Conservation (phyloP, 768 basidiomycete species). For the Mycena chlorophos region DNA sequence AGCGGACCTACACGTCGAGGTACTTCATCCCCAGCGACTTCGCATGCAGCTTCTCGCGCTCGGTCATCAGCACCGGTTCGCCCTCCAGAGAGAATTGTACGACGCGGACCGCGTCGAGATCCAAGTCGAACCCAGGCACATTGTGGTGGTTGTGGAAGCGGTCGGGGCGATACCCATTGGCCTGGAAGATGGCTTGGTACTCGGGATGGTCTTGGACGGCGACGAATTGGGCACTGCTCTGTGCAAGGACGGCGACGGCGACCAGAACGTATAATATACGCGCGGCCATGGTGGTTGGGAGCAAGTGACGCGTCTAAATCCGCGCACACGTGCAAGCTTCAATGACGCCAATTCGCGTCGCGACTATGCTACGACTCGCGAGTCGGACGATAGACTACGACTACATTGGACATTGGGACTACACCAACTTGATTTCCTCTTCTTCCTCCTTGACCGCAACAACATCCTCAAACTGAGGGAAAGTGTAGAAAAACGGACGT, state of each 20-base stretch:
- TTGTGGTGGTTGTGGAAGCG: neutral
- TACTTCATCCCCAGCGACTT: slow-evolving; percentile 17
- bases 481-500: too few relatives aligned
- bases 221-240: neutral
- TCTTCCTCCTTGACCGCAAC: too few relatives aligned
- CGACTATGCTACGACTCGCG: too few relatives aligned
- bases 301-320: too few relatives aligned
- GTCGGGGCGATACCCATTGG: neutral
- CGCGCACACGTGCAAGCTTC: too few relatives aligned
- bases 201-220: neutral
- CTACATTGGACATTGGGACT: too few relatives aligned
- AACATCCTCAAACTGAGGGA: too few relatives aligned
- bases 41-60: slow-evolving; percentile 18
- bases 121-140: slow-evolving; percentile 2
- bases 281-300: too few relatives aligned
- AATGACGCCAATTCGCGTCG: too few relatives aligned
- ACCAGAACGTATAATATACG: neutral
- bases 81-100: slow-evolving; percentile 14
- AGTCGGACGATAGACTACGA: too few relatives aligned
- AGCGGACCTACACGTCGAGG: slow-evolving; percentile 19
- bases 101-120: slow-evolving; percentile 17
- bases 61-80: slow-evolving; percentile 19
- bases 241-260: neutral
- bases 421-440: too few relatives aligned
- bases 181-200: slow-evolving; percentile 2